A percentile compares a stretch with the other conserved stretches of the same genome.
Evolutionary conservation across 2,329 filamentous ascomycete genomes (phyloP).

Genomic region (Mollisiaceae sp.): DNA sequence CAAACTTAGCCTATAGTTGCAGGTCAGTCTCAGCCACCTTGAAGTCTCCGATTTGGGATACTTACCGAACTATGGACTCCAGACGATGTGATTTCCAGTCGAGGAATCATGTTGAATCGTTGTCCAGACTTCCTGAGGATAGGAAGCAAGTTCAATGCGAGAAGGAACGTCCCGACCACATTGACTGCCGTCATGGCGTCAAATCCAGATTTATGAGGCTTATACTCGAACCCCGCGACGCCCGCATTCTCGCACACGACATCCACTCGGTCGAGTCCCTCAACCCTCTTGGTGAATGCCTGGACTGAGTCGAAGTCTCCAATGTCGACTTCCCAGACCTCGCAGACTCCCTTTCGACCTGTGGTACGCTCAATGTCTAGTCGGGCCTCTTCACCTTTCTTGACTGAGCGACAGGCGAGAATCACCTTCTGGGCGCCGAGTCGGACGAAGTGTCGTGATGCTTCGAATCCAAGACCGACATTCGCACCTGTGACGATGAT

Average conservation of each 20-base stretch:
- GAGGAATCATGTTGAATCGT: constrained; percentile 30
- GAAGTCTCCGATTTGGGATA: constrained; percentile 33
- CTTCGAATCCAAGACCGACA: constrained; percentile 46
- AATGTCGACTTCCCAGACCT: constrained; percentile 30
- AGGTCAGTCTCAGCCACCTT: not conserved
- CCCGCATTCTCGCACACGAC: constrained; percentile 47
- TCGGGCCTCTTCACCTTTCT: constrained; percentile 50
- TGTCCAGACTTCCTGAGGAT: constrained; percentile 32
- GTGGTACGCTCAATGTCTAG: constrained; percentile 39
- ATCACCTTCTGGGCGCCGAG: constrained; percentile 45
- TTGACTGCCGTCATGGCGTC: constrained; percentile 36
- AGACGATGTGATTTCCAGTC: constrained; percentile 41
- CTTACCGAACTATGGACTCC: constrained; percentile 44
- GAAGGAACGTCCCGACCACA: constrained; percentile 38
- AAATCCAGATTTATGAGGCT: not conserved
- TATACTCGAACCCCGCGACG: constrained; percentile 7
- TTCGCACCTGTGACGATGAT: constrained; percentile 45
- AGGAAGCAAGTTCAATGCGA: constrained; percentile 33
- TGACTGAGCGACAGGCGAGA: constrained; percentile 45
- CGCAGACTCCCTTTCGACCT: constrained; percentile 8
- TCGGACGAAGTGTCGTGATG: constrained; percentile 42
- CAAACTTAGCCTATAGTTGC: constrained; percentile 10
- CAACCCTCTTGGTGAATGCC: constrained; percentile 17
- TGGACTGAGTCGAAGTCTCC: constrained; percentile 21
- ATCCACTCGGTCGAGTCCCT: constrained; percentile 46